phyloP scores from a whole-genome alignment of 2,329 filamentous ascomycete species.

The Cladosporium cucumerinum region DNA sequence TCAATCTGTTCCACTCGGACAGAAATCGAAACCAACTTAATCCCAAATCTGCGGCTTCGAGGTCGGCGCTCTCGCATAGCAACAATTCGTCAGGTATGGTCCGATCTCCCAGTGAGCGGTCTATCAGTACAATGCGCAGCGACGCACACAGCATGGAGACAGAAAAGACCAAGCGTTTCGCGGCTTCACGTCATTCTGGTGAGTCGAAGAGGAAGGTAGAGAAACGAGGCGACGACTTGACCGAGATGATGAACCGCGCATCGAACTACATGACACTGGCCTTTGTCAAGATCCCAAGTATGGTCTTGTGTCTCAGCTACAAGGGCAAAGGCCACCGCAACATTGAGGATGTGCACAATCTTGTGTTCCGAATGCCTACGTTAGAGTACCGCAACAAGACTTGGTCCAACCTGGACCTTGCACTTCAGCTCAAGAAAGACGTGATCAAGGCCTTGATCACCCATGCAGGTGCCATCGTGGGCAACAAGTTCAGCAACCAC shows the following conservation, averaged over 20 bases:
- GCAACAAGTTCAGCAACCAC: slow-evolving; percentile 93
- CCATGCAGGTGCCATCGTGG: slow-evolving; percentile 92
- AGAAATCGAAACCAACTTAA: slow-evolving; percentile 25
- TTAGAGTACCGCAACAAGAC: slow-evolving; percentile 98
- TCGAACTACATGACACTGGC: slow-evolving; percentile 97
- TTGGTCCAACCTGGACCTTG: slow-evolving; percentile 95
- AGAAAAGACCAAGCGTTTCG: slow-evolving; percentile 35
- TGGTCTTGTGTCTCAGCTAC: slow-evolving; percentile 93
- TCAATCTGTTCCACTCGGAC: slow-evolving; percentile 42
- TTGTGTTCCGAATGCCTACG: slow-evolving; percentile 91
- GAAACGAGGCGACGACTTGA: slow-evolving; percentile 78
- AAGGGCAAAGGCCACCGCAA: slow-evolving; percentile 95
- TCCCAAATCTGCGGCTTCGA: slow-evolving; percentile 23
- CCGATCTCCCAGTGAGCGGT: slow-evolving; percentile 33
- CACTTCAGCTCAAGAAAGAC: slow-evolving; percentile 87
- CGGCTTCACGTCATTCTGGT: slow-evolving; percentile 20
- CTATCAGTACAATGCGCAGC: slow-evolving; percentile 28
- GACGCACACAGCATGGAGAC: slow-evolving; percentile 23
- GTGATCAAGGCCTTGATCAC: slow-evolving; percentile 91
- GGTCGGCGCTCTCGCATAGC: slow-evolving; percentile 25
- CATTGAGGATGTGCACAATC: slow-evolving; percentile 93
- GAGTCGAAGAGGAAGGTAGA: slow-evolving; percentile 46
- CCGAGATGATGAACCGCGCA: slow-evolving; percentile 92
- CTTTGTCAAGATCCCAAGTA: slow-evolving; percentile 90
- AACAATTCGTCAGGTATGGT: slow-evolving; percentile 26